Conservation (phyloP, 2,329 filamentous ascomycete genomes). For the Cryphonectria carpinicola region DNA sequence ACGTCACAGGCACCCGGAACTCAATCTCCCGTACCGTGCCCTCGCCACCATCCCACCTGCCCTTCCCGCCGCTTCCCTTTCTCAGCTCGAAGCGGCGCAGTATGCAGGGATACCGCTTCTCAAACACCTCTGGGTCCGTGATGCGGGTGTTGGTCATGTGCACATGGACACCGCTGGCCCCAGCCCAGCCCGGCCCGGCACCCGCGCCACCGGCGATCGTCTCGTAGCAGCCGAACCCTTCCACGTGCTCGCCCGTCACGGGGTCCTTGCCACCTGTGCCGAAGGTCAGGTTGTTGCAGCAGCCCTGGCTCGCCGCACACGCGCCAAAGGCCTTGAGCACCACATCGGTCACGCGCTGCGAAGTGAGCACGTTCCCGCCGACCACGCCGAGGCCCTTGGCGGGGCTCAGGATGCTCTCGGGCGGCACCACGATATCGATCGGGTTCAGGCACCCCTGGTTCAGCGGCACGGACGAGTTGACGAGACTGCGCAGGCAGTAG, state of each 20-base stretch:
- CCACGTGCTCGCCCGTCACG: constrained; percentile 32
- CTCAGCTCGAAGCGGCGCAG: constrained; percentile 40
- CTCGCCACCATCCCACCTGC: constrained; percentile 62
- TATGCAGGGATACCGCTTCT: constrained; percentile 41
- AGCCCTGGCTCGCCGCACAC: constrained; percentile 37
- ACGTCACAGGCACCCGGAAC: constrained; percentile 70
- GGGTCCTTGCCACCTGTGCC: constrained; percentile 38
- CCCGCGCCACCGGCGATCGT: constrained; percentile 41
- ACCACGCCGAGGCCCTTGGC: constrained; percentile 36
- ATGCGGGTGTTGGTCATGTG: constrained; percentile 47
- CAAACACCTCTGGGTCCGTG: constrained; percentile 42
- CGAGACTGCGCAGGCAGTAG: constrained; percentile 41
- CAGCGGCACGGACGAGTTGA: constrained; percentile 40
- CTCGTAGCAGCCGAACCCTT: constrained; percentile 43
- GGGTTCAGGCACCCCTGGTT: constrained; percentile 43
- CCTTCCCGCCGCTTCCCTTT: constrained; percentile 30
- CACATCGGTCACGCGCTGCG: constrained; percentile 38
- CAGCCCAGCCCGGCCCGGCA: constrained; percentile 37
- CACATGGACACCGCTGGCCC: constrained; percentile 38
- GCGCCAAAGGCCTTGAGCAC: constrained; percentile 38
- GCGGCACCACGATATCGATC: constrained; percentile 38
- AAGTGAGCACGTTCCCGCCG: constrained; percentile 63
- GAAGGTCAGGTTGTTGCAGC: constrained; percentile 40
- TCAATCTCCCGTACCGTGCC: constrained; percentile 74
- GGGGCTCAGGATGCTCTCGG: constrained; percentile 39